phyloP scores from a whole-genome alignment of 1,139 yeast genomes.

The Yamadazyma sp. region DNA sequence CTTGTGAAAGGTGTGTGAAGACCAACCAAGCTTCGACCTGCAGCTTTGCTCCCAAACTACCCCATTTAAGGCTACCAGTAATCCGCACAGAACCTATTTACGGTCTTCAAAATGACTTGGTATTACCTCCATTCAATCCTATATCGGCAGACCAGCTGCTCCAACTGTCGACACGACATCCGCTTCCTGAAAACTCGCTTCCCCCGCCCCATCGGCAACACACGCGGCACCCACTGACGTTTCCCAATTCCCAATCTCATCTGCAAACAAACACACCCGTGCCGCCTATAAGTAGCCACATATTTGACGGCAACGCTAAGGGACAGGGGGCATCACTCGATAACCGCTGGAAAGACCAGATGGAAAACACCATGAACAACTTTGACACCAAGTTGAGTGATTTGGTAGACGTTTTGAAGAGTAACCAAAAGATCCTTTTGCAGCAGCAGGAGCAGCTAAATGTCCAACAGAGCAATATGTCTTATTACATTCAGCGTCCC shows the following conservation, averaged over 20 bases:
- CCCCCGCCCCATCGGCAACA: neutral
- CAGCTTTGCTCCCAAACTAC: constrained; percentile 56
- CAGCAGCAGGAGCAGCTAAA: constrained; percentile 22
- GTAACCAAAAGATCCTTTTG: constrained; percentile 30
- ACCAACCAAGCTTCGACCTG: constrained; percentile 49
- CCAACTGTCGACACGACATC: constrained; percentile 1
- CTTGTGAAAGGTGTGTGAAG: constrained; percentile 59
- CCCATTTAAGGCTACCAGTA: constrained; percentile 42
- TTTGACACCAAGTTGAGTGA: constrained; percentile 50
- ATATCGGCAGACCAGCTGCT: neutral
- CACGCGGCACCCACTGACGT: neutral
- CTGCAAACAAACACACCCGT: neutral
- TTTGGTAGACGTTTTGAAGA: constrained; percentile 36
- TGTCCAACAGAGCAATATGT: constrained; percentile 7
- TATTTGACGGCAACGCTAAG: neutral
- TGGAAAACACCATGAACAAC: constrained; percentile 44
- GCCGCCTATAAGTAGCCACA: neutral
- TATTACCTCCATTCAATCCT: constrained; percentile 6
- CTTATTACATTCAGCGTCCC: constrained; percentile 3
- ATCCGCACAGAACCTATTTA: constrained; percentile 12
- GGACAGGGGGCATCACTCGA: neutral
- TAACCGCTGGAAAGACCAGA: constrained; percentile 38
- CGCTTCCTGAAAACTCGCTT: constrained; percentile 2
- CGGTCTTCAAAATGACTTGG: constrained; percentile 3
- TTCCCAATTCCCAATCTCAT: neutral